Base-by-base conservation (phyloP, 2,329 filamentous ascomycete genomes). In the Aschersonia sp. region DNA sequence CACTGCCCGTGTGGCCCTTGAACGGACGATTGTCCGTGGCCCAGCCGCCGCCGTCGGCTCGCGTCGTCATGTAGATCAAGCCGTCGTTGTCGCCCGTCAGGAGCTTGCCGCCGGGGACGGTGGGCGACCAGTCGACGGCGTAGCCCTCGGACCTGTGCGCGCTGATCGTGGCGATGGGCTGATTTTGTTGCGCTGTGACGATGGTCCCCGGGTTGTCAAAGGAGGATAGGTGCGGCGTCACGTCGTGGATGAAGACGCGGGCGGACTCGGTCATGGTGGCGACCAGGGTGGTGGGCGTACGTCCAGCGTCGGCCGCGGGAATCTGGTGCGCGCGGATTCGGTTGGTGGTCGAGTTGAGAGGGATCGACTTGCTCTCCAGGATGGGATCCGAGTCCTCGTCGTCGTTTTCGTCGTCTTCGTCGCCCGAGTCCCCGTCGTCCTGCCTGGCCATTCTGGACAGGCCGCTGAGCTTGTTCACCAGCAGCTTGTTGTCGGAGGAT, bases 401-500 rank as follows among this genome's bases (percentile, higher is more conserved):
- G 44, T 85, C 79, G 11, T 77, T 78, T 45, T 85, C 83, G 31
- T 79, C 83, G 45, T 78, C 76, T 37, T 83, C 79, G 12, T 84
- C 81, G 43, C 83, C 82, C 29, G 42, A 79, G 12, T 84, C 81
- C 43, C 83, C 82, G 29, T 73, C 68, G 33, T 71, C 76, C 2
- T 75, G 78, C 50, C 77, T 75, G 59, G 94, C 85, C 82, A 92
- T 96, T 61, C 81, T 83, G 61, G 86, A 87, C 52, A 98, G 71
- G 12, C 89, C 86, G 60, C 88, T 95, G 63, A 98, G 82, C 70
- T 97, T 97, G 78, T 96, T 87, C 40, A 97, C 81, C 79, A 97
- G 83, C 59, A 98, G 71, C 66, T 94, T 81, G 65, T 98, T 98
- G 60, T 98, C 92, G 63, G 81, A 83, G 45, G 83, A 75, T 55